Conservation (phyloP, 2,329 filamentous ascomycete species). For the Sclerotinia trifoliorum region DNA sequence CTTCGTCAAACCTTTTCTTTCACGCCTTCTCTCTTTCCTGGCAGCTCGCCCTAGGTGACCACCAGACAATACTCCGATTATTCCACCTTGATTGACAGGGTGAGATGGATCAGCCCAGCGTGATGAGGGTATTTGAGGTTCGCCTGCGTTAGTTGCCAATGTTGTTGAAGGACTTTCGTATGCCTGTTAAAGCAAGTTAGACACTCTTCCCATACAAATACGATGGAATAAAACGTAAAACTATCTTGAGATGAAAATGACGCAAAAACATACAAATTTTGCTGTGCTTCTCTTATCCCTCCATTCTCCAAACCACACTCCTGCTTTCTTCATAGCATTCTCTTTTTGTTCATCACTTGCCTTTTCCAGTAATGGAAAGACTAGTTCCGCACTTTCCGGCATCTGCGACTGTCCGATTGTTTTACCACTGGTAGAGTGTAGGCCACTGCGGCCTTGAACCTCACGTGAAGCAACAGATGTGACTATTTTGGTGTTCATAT, state of each 20-base stretch:
- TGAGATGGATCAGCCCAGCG: conserved; percentile 53
- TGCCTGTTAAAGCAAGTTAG: neutral
- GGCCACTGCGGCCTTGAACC: conserved; percentile 31
- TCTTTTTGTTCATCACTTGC: conserved; percentile 35
- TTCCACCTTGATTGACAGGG: conserved; percentile 49
- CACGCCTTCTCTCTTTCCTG: conserved; percentile 14
- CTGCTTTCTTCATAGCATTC: conserved; percentile 40
- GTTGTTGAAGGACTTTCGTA: conserved; percentile 44
- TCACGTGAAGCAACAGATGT: conserved; percentile 39
- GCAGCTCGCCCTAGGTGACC: conserved; percentile 42
- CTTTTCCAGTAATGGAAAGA: conserved; percentile 43
- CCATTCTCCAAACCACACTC: conserved; percentile 40
- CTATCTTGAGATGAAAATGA: neutral
- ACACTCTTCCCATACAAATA: neutral
- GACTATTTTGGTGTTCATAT: conserved; percentile 42
- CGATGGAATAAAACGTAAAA: no score
- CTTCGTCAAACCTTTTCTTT: conserved; percentile 10
- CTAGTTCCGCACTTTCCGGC: conserved; percentile 43
- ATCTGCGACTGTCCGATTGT: conserved; percentile 43
- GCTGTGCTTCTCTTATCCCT: conserved; percentile 42
- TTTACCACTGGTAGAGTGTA: conserved; percentile 41
- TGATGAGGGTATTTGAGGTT: conserved; percentile 44
- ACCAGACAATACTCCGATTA: conserved; percentile 45
- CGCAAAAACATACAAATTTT: conserved; percentile 31
- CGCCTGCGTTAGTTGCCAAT: conserved; percentile 36